phyloP scores from a whole-genome alignment of 208 protist species.

The Acanthamoeba lugdunensis region DNA sequence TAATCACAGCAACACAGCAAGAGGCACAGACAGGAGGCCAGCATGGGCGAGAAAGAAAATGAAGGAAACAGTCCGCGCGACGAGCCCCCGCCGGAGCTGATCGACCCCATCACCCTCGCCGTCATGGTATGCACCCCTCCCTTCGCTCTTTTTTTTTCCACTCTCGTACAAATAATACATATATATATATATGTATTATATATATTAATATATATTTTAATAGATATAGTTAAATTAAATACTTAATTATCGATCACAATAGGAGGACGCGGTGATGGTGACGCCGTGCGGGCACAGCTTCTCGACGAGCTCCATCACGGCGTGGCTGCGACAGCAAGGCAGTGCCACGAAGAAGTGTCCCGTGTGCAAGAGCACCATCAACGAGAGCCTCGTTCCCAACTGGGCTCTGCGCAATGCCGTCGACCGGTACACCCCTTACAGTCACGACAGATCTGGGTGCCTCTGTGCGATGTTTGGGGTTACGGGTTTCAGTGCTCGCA shows the following conservation, averaged over 20 bases:
- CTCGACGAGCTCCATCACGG: background rate
- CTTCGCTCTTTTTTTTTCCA: no score
- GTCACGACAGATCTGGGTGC: no score
- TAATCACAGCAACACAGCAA: no score
- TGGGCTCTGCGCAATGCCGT: constrained; percentile 36
- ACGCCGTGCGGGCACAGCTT: background rate
- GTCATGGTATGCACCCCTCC: background rate
- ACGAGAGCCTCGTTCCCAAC: background rate
- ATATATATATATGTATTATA: no score
- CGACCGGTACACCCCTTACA: background rate
- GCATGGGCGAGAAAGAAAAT: no score
- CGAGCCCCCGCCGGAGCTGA: background rate
- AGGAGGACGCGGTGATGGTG: constrained; percentile 6
- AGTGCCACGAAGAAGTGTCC: background rate
- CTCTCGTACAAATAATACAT: no score
- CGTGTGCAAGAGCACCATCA: constrained; percentile 12
- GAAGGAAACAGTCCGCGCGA: background rate
- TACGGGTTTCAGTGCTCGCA: no score
- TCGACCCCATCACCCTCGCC: constrained; percentile 9
- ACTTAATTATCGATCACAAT: background rate
- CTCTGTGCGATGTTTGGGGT: no score
- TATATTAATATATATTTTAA: no score
- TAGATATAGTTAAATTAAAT: no score
- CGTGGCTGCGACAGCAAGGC: background rate
- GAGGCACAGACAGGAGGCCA: no score